Base-by-base conservation (phyloP, 1,284 basidiomycete species). In the Bondarzewia mesenterica region DNA sequence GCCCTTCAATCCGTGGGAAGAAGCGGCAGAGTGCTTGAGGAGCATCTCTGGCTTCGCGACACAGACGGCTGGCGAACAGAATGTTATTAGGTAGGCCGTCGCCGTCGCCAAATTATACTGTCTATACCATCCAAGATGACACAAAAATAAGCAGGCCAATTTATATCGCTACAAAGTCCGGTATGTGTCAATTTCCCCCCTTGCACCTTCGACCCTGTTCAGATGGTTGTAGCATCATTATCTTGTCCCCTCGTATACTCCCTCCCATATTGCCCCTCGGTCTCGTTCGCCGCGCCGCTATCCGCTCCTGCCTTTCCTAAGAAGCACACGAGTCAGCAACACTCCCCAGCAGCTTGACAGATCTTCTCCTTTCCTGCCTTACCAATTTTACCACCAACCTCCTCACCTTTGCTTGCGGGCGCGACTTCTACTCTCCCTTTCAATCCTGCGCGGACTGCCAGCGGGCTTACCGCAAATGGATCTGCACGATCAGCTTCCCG, bases 391-490 rank as follows among this genome's bases (percentile, higher is more conserved):
- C 87, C 1, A 73, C 74, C 1, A 76, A 79, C 14, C 76, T 93
- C 16, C 71, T 74, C 14, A 82, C 85, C 2, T 78, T 80, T 53
- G 79, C 87, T 1, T 93, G 90, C 58, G 90, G 89, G 3, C 74
- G 89, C 21, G 89, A 92, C 61, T 61, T 74, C 42, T 93, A 91
- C 67, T 90, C 87, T 7, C 85, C 85, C 1, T 66, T 91, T 5
- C 79, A 87, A 18, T 75, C 77, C 1, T 93, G 90, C 58, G 71
- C 77, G 10, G 85, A 89, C 63, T 93, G 90, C 59, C 81, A 85
- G 54, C 58, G 67, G 22, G 79, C 78, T 15, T 93, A 93, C 60
- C 75, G 88, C 16, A 72, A 74, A 42, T 93, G 90, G 90, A 72
- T 91, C 23, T 93, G 90, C 63, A 63, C 78, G 15, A 67, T 83